Conservation (phyloP, 306 rosid species). For the Trichosanthes cucumerina region DNA sequence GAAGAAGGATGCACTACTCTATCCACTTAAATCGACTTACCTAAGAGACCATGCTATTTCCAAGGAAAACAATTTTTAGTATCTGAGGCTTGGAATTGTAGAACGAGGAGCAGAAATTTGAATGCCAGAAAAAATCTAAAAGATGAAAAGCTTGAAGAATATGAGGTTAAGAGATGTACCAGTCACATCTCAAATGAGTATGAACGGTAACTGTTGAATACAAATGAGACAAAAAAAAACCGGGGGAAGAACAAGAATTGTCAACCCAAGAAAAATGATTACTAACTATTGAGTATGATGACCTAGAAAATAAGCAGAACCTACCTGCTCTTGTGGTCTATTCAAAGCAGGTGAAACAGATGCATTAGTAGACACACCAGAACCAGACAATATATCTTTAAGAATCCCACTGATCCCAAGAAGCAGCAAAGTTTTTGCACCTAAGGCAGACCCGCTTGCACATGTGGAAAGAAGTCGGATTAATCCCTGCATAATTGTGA, state of each 20-base stretch:
- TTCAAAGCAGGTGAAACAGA: slow-evolving; percentile 90
- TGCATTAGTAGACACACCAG: slow-evolving; percentile 62
- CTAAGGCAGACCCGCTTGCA: slow-evolving; percentile 96
- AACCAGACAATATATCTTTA: slow-evolving; percentile 77
- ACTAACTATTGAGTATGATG: background rate
- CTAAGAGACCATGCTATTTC: background rate
- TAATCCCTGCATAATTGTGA: slow-evolving; percentile 58
- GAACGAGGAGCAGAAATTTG: background rate
- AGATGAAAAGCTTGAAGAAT: background rate
- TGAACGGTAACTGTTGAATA: background rate
- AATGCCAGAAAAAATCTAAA: background rate
- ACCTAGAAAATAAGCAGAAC: slow-evolving; percentile 18
- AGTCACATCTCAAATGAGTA: background rate
- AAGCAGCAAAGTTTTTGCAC: slow-evolving; percentile 78
- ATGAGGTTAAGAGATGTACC: background rate
- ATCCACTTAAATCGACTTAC: background rate
- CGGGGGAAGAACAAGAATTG: background rate
- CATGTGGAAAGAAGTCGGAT: slow-evolving; percentile 95
- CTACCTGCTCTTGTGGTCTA: slow-evolving; percentile 89
- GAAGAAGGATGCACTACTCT: background rate
- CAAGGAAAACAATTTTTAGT: background rate
- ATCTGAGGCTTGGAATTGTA: background rate
- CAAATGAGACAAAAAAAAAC: background rate
- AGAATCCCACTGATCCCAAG: slow-evolving; percentile 94
- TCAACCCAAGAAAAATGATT: background rate